These are phyloP conservation scores for Taphrina pruni DNA, from an alignment of 1,139 yeast genomes.

Conservation along the genomic window DNA sequence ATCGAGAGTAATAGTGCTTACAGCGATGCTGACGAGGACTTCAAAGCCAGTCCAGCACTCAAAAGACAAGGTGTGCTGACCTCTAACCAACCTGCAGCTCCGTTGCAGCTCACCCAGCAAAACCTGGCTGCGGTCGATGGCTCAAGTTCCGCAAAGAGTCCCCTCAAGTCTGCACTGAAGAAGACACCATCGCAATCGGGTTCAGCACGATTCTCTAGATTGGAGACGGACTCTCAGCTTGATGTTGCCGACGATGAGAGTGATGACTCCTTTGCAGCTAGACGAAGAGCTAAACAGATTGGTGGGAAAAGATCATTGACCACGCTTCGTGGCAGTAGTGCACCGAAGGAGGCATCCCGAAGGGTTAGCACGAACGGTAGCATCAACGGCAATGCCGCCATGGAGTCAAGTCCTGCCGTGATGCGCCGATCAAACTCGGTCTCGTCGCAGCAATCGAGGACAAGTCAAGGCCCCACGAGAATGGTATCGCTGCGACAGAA, in stretches of 20 bases:
- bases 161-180: slow-evolving; percentile 33
- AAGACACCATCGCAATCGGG: slow-evolving; percentile 33
- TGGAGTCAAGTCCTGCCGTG: slow-evolving; percentile 3
- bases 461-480: slow-evolving; percentile 24
- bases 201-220: slow-evolving; percentile 27
- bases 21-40: slow-evolving; percentile 41
- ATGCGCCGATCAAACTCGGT: slow-evolving; percentile 20
- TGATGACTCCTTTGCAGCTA: slow-evolving; percentile 37
- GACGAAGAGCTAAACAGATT: slow-evolving; percentile 32
- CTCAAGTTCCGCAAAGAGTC: slow-evolving; percentile 9
- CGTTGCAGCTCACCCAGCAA: slow-evolving; percentile 29
- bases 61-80: slow-evolving; percentile 4
- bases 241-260: slow-evolving; percentile 38
- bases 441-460: slow-evolving; percentile 18
- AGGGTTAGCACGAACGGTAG: slow-evolving; percentile 4
- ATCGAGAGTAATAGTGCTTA: slow-evolving; percentile 37
- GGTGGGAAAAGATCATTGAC: slow-evolving; percentile 20
- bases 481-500: slow-evolving; percentile 19
- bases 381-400: not conserved
- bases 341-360: not conserved
- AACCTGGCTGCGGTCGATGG: slow-evolving; percentile 35
- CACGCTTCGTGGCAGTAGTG: slow-evolving; percentile 15
- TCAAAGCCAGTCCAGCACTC: slow-evolving; percentile 35
- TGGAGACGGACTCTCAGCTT: slow-evolving; percentile 32
- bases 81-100: not conserved